Evolutionary conservation across 306 rosid genomes (phyloP), one percentile per base, ranked within the genome.

Genomic region (Corylus heterophylla): DNA sequence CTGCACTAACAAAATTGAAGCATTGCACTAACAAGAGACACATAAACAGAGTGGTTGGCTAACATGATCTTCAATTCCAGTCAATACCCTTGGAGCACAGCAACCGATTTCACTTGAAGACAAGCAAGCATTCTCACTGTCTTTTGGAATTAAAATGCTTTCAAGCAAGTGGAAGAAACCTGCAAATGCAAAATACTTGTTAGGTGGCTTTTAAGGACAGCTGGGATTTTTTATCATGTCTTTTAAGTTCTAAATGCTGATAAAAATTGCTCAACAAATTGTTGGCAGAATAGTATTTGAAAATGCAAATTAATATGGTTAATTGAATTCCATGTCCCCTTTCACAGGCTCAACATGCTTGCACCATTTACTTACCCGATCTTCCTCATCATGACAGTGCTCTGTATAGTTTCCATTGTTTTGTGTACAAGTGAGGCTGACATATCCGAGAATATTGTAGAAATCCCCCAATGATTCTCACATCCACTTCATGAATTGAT

Each of bases 81-180:
- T 68, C 37, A 83, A 47, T 80, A 81, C 83, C 84, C 63, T 70
- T 56, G 89, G 87, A 79, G 90, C 78, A 82, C 88, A 83, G 59
- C 84, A 76, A 83, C 92, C 86, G 67, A 62, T 76, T n/a, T 52
- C 74, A 78, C 87, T 85, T 74, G 87, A 88, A 77, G 90, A 81
- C 83, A 85, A 69, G 86, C 89, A 83, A 76, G 74, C 77, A 79
- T 88, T 87, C 39, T 29, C 88, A 86, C 78, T 90, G 92, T 69
- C 83, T 85, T 73, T 82, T 82, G 82, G 80, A 84, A 82, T 89
- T 90, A 78, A 90, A 90, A 76, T 80, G 88, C 86, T 85, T 85
- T 74, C 84, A 86, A 47, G 91, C 92, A 82, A 88, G 89, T 8
- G 95, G 95, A 76, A 76, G 89, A 89, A 84, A 90, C 92, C 95